Conservation (phyloP, 306 rosid species). For the Citrullus colocynthis region DNA sequence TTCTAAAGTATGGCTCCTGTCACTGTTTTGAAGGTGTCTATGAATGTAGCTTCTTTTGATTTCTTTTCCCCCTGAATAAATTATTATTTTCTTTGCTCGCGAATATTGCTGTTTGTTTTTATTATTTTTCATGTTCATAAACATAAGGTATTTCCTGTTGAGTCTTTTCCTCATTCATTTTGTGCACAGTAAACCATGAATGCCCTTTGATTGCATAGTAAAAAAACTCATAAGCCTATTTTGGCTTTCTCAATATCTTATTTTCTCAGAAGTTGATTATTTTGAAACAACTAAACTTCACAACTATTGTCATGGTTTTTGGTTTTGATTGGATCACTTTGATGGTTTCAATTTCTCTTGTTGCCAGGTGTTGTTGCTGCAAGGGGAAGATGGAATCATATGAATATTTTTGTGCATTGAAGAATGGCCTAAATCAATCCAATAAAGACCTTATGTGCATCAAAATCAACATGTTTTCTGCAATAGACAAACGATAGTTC, state of each 20-base stretch:
- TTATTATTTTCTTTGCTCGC: background rate
- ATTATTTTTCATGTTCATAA: background rate
- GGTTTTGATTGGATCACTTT: conserved; percentile 56
- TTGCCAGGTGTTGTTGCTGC: conserved; percentile 73
- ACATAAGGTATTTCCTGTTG: background rate
- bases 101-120: background rate
- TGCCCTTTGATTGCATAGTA: background rate
- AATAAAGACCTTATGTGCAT: conserved; percentile 30
- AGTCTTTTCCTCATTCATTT: background rate
- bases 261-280: background rate
- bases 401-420: conserved; percentile 80
- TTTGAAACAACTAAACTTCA: background rate
- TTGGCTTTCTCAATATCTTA: background rate
- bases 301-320: conserved; percentile 10
- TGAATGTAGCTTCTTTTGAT: background rate
- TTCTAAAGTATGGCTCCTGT: background rate
- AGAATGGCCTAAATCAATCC: conserved; percentile 41
- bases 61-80: background rate
- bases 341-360: conserved; percentile 60
- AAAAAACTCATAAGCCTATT: background rate
- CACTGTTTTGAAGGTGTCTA: background rate
- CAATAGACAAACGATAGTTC: conserved; percentile 26
- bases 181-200: background rate
- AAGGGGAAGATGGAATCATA: conserved; percentile 58
- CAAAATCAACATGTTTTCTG: conserved; percentile 24